Percentiles rank a stretch among this genome's conserved stretches.
Evolutionary conservation across 495 filamentous ascomycete species (phyloP).

Genomic region (Apiosordaria backusii): DNA sequence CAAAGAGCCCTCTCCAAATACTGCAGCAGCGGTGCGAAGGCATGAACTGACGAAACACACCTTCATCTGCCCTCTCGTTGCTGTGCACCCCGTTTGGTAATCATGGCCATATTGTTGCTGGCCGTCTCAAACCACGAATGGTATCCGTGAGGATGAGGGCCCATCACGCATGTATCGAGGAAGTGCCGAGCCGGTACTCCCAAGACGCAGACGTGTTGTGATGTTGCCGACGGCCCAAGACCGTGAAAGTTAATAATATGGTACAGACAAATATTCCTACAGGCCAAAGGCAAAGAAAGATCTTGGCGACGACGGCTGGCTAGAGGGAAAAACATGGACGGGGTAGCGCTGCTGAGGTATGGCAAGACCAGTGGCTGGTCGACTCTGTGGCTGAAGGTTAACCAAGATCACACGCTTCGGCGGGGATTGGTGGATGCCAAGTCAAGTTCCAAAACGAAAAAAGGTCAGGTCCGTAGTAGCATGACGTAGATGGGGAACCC

Average conservation of each 20-base stretch:
- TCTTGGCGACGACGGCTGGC: neutral
- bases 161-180: neutral
- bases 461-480: neutral
- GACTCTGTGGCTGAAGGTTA: neutral
- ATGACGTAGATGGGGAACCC: neutral
- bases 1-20: neutral
- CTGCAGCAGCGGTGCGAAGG: no score
- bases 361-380: neutral
- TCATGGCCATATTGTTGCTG: neutral
- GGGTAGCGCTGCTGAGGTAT: neutral
- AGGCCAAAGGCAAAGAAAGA: neutral
- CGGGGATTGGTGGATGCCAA: neutral
- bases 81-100: neutral
- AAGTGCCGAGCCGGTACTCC: neutral
- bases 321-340: neutral
- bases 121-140: neutral
- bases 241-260: conserved; percentile 1
- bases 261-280: conserved; percentile 6
- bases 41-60: neutral
- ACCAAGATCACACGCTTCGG: neutral
- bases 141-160: neutral
- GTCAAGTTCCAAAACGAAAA: neutral
- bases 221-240: neutral
- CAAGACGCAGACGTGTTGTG: neutral
- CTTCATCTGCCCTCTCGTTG: neutral